Conservation (phyloP, 768 basidiomycete species). For the Tulasnella sp. region DNA sequence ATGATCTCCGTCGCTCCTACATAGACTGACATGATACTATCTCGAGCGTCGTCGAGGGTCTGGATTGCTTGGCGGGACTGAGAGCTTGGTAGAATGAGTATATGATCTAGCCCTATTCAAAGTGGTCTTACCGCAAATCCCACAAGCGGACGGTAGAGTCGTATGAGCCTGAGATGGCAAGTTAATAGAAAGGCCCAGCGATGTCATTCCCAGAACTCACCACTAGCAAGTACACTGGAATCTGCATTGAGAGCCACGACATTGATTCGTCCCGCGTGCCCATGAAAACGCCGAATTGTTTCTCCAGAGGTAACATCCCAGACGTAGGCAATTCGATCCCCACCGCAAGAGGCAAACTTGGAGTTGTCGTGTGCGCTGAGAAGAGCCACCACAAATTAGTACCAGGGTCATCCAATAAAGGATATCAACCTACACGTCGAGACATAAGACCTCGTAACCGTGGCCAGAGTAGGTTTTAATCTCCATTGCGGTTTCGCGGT, state of each 20-base stretch:
- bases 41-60: slow-evolving; percentile 82
- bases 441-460: slow-evolving; percentile 91
- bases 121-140: slow-evolving; percentile 72
- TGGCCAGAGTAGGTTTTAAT: slow-evolving; percentile 91
- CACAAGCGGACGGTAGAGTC: slow-evolving; percentile 90
- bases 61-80: slow-evolving; percentile 88
- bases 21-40: slow-evolving; percentile 80
- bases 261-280: slow-evolving; percentile 90
- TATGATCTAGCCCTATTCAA: background rate
- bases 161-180: slow-evolving; percentile 69
- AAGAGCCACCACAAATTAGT: background rate
- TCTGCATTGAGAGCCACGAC: slow-evolving; percentile 89
- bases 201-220: slow-evolving; percentile 50
- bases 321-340: slow-evolving; percentile 88
- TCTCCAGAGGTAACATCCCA: slow-evolving; percentile 94
- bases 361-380: slow-evolving; percentile 88
- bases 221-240: slow-evolving; percentile 84
- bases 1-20: slow-evolving; percentile 68
- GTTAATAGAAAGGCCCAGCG: background rate
- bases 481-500: slow-evolving; percentile 80
- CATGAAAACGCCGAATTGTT: slow-evolving; percentile 79
- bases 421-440: slow-evolving; percentile 71
- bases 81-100: slow-evolving; percentile 41
- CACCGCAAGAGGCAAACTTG: slow-evolving; percentile 90
- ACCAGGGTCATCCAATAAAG: background rate